phyloP scores from a whole-genome alignment of 257 asterid genomes.

The Pogostemon cablin region DNA sequence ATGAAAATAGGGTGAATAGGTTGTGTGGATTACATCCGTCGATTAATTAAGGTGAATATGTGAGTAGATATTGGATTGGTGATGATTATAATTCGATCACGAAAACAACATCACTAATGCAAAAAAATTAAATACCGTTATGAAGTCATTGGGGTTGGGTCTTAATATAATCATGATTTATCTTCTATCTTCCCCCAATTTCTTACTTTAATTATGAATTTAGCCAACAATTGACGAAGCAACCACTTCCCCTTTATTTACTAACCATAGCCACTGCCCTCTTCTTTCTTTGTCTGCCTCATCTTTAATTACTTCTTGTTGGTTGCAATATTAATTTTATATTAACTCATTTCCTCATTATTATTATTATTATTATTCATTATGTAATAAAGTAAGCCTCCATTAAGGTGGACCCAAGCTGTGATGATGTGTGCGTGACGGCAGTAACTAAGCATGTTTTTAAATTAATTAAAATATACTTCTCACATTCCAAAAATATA shows the following conservation, averaged over 20 bases:
- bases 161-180: constrained; percentile 47
- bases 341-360: neutral
- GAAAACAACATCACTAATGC: constrained; percentile 38
- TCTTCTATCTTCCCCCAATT: constrained; percentile 26
- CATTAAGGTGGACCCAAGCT: no score
- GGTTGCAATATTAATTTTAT: constrained; percentile 2
- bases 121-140: constrained; percentile 48
- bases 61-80: constrained; percentile 23
- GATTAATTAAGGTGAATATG: constrained; percentile 17
- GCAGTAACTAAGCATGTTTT: no score
- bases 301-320: constrained; percentile 30
- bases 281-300: constrained; percentile 27
- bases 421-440: no score
- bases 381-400: neutral
- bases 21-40: neutral
- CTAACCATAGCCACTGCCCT: constrained; percentile 29
- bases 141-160: constrained; percentile 41
- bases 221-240: constrained; percentile 65
- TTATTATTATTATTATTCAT: neutral
- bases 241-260: constrained; percentile 52
- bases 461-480: no score
- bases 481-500: no score
- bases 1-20: no score
- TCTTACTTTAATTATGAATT: constrained; percentile 47
- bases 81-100: constrained; percentile 27